Base-by-base conservation (phyloP, 495 filamentous ascomycete species). In the Bacidia rubella region DNA sequence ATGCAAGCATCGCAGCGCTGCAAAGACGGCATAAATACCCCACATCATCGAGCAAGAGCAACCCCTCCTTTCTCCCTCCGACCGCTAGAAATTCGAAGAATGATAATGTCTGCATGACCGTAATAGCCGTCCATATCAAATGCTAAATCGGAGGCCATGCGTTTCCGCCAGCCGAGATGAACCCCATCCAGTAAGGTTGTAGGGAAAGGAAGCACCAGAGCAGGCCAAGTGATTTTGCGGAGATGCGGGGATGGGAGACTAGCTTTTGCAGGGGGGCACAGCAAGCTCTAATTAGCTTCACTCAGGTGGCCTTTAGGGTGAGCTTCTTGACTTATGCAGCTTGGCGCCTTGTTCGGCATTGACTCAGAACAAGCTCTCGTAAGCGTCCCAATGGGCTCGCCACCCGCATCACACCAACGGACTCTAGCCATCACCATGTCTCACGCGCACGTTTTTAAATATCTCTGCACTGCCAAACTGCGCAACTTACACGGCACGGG, bases 141-240 rank as follows among this genome's bases (percentile, higher is more conserved):
- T 17, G 19, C 17, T 17, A 20, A 44, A 44, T 22, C 41, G 41
- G 41, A 22, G 41, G 17, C 5, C 7, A 7, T 5, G 41, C 20
- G 41, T 17, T 9, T 11, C 55, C 41, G 9, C 54, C 60, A 19
- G 7, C 41, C 41, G 41, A 44, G 41, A 35, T 35, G 15, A 15
- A 7, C 29, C 29, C 29, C 29, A 35, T 35, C 7, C 5, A 35
- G 29, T 35, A 35, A 35, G 29, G 29, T 7, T 15, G 7, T 35
- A 35, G 29, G n/a, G n/a, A n/a, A n/a, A n/a, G n/a, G n/a, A n/a
- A n/a, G n/a, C n/a, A n/a, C n/a, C n/a, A n/a, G n/a, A n/a, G n/a
- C n/a, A n/a, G n/a, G n/a, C n/a, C n/a, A n/a, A n/a, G n/a, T n/a
- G 5, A 35, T 35, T 15, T 5, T 35, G 29, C 15, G 29, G 29